Percentiles rank a stretch among this genome's conserved stretches.
Evolutionary conservation across 2,329 filamentous ascomycete species (phyloP).

Genomic region (Paraphaeosphaeria sporulosa): DNA sequence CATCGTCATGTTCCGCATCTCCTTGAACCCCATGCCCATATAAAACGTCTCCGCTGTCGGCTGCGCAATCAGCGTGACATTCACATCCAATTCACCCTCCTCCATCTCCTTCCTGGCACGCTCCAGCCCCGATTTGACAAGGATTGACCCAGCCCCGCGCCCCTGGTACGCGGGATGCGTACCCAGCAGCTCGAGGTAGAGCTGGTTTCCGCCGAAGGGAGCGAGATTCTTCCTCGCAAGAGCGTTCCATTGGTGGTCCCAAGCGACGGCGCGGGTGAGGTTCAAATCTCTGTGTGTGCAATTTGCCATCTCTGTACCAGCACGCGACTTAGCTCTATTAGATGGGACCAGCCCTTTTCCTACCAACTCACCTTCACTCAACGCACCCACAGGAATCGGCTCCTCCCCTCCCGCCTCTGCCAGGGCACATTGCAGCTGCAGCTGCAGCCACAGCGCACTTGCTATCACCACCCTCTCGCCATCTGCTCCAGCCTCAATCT

Average conservation of each 20-base stretch:
- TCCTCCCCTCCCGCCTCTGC: too few species aligned
- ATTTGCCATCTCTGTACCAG: neutral
- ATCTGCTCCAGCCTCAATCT: conserved; percentile 7
- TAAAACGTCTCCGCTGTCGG: conserved; percentile 14
- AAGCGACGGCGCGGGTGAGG: conserved; percentile 5
- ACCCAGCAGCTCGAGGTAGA: conserved; percentile 6
- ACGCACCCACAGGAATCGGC: too few species aligned
- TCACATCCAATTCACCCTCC: conserved; percentile 5
- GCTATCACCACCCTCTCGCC: too few species aligned
- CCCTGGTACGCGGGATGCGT: too few species aligned
- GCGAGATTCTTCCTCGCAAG: neutral
- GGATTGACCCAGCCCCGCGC: too few species aligned
- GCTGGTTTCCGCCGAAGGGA: neutral
- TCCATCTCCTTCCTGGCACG: neutral
- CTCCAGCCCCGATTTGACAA: conserved; percentile 3
- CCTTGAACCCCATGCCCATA: conserved; percentile 1
- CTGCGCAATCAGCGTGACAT: conserved; percentile 17
- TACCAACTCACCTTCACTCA: too few species aligned
- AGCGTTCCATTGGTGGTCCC: conserved; percentile 1
- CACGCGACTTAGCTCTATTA: too few species aligned
- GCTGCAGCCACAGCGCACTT: too few species aligned
- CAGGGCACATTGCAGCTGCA: too few species aligned
- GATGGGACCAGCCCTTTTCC: too few species aligned
- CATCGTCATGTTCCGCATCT: conserved; percentile 11
- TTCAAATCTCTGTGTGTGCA: conserved; percentile 17